These are phyloP conservation scores for Amyloporia xantha DNA, from an alignment of 768 basidiomycete genomes.

Conservation along the genomic window DNA sequence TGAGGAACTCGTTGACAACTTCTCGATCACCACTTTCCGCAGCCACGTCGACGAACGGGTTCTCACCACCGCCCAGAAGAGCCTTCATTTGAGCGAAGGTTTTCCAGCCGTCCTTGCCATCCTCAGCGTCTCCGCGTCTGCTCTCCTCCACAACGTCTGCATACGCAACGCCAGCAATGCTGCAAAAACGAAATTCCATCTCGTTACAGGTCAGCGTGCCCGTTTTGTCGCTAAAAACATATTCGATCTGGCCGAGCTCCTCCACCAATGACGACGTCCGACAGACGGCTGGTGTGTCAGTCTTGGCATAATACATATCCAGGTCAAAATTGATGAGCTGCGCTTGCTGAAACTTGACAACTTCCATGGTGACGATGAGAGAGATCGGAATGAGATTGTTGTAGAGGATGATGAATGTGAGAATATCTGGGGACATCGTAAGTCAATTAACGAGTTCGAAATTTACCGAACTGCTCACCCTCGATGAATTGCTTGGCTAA, in stretches of 20 bases:
- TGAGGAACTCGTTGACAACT: constrained; percentile 28
- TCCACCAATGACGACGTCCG: constrained; percentile 98
- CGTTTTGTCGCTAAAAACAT: constrained; percentile 92
- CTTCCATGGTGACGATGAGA: constrained; percentile 98
- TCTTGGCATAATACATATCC: constrained; percentile 95
- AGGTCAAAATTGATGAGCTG: constrained; percentile 95
- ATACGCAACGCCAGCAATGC: constrained; percentile 83
- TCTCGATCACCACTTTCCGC: constrained; percentile 31
- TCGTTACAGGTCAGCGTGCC: constrained; percentile 95
- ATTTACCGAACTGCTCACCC: no score
- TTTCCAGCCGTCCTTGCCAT: constrained; percentile 54
- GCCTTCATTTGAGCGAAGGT: constrained; percentile 72
- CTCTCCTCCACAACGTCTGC: constrained; percentile 87
- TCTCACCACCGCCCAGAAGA: constrained; percentile 39
- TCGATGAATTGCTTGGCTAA: constrained; percentile 76
- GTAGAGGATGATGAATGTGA: constrained; percentile 98
- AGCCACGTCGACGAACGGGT: constrained; percentile 49
- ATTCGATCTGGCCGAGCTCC: constrained; percentile 97
- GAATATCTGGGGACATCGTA: constrained; percentile 83
- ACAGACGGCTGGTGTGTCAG: constrained; percentile 95
- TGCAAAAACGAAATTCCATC: constrained; percentile 94
- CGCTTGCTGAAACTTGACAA: constrained; percentile 98
- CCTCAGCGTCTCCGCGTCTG: constrained; percentile 57
- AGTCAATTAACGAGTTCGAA: no score
- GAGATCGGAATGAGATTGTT: constrained; percentile 99